Evolutionary conservation across 2,329 filamentous ascomycete genomes (phyloP), one percentile per base, ranked within the genome.

Genomic region (Bretziella fagacearum): DNA sequence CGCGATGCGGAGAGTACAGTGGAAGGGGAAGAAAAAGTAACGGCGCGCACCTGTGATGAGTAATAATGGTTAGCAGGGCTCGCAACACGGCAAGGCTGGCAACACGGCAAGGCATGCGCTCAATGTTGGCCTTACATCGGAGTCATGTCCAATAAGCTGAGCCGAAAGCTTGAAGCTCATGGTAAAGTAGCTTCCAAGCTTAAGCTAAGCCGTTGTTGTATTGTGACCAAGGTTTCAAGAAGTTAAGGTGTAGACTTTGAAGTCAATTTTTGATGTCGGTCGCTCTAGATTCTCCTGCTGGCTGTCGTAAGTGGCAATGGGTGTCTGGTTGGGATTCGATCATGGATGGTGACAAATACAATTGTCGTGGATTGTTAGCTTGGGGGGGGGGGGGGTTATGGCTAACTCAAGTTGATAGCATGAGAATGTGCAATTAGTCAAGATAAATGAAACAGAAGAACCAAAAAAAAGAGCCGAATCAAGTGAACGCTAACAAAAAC

Each of bases 91-190:
- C n/a, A n/a, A n/a, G n/a, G n/a, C n/a, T n/a, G n/a, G n/a, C n/a
- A n/a, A n/a, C n/a, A n/a, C n/a, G n/a, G n/a, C n/a, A n/a, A n/a
- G n/a, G n/a, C n/a, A n/a, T n/a, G n/a, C n/a, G n/a, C n/a, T n/a
- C n/a, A n/a, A n/a, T n/a, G n/a, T n/a, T n/a, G n/a, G n/a, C n/a
- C 79, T 64, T 71, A 95, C 91, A 76, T 98, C 91, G 61, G 91
- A 81, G 62, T 91, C 82, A 62, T 98, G 91, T 58, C 85, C 89
- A 55, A 78, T 68, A 54, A 98, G 73, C 59, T 84, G 82, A 55
- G 89, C 86, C 52, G 91, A 93, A 58, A 98, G 77, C 73, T 89
- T 94, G 72, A 85, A 96, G 60, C 86, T 40, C 49, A 51, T 51
- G 29, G 15, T 27, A 23, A 30, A 15, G n/a, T n/a, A 4, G 18